A percentile compares a stretch with the other conserved stretches of the same genome.
phyloP scores from a whole-genome alignment of 2,329 filamentous ascomycete genomes.

The Penicillium nordicum region DNA sequence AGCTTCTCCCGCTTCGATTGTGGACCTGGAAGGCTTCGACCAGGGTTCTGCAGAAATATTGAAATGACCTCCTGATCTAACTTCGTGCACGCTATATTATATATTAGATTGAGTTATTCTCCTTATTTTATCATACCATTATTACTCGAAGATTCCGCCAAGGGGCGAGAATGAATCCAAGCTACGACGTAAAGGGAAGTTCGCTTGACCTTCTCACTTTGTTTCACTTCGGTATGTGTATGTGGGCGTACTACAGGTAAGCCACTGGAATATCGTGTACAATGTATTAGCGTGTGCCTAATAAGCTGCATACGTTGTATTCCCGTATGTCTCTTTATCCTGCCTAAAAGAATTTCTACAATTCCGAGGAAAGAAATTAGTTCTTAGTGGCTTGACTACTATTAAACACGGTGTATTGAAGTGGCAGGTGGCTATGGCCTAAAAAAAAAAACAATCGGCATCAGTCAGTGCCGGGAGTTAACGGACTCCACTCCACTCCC shows the following conservation, averaged over 20 bases:
- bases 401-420: constrained; percentile 17
- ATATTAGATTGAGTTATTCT: not conserved
- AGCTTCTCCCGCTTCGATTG: constrained; percentile 41
- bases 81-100: constrained; percentile 6
- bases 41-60: constrained; percentile 28
- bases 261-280: not conserved
- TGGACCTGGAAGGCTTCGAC: constrained; percentile 31
- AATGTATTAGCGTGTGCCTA: not conserved
- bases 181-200: constrained; percentile 15
- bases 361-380: not conserved
- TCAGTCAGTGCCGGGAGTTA: constrained; percentile 15
- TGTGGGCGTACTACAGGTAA: not conserved
- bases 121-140: not conserved
- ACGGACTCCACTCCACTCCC: constrained; percentile 14
- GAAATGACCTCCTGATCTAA: constrained; percentile 12
- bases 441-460: constrained; percentile 14
- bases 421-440: constrained; percentile 7
- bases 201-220: constrained; percentile 24
- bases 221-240: constrained; percentile 14
- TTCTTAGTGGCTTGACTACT: constrained; percentile 12
- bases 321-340: not conserved
- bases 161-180: constrained; percentile 8
- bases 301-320: not conserved
- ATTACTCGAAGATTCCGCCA: not conserved
- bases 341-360: not conserved